Conservation (phyloP, 805 yeast species). For the Candida xyloterini region DNA sequence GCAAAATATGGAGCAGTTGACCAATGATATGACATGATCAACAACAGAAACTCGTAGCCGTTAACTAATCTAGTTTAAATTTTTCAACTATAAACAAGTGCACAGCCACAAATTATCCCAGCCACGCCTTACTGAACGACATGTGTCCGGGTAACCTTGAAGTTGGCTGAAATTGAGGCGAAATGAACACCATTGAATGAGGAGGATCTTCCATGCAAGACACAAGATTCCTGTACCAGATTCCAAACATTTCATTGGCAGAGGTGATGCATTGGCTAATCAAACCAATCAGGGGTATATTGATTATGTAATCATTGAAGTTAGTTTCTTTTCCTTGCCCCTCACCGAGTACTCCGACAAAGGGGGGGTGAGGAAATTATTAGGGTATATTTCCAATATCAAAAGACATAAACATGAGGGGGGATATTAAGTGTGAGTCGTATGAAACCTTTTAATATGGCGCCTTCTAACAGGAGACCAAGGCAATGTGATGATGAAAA, state of each 20-base stretch:
- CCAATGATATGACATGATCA: slow-evolving; percentile 32
- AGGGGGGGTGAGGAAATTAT: neutral
- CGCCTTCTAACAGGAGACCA: too few relatives aligned
- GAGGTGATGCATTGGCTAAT: too few relatives aligned
- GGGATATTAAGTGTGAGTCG: neutral
- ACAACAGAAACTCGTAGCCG: neutral
- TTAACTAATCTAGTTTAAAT: neutral
- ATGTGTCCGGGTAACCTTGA: slow-evolving; percentile 4
- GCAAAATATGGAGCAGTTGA: slow-evolving; percentile 40
- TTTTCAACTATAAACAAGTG: slow-evolving; percentile 8
- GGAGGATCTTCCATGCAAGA: too few relatives aligned
- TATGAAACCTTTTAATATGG: too few relatives aligned
- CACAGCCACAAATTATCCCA: slow-evolving; percentile 9
- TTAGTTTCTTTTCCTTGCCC: slow-evolving; percentile 1
- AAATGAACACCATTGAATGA: too few relatives aligned
- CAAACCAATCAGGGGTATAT: neutral
- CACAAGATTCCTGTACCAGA: too few relatives aligned
- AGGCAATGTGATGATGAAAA: too few relatives aligned
- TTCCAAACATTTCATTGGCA: too few relatives aligned
- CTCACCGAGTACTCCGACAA: slow-evolving; percentile 12
- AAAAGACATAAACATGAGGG: slow-evolving; percentile 3
- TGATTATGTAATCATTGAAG: neutral
- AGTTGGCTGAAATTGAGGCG: too few relatives aligned
- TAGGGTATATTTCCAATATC: too few relatives aligned
- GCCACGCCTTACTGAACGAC: neutral